phyloP scores from a whole-genome alignment of 2,329 filamentous ascomycete genomes.

The Scortechinia acanthostroma region DNA sequence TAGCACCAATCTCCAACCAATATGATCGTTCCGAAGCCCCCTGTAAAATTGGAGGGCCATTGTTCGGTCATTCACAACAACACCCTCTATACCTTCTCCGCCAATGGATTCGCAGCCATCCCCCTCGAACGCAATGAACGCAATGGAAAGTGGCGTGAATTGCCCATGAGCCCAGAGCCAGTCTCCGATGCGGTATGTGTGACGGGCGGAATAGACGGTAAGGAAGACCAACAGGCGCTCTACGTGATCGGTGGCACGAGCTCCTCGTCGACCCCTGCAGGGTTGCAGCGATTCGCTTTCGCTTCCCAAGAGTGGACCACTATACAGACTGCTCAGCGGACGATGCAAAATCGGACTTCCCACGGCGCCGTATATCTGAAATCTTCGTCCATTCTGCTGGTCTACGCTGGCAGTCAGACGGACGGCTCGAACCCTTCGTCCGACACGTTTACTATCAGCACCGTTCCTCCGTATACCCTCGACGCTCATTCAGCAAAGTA shows the following conservation, averaged over 20 bases:
- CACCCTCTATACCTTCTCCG: neutral
- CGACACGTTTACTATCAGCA: neutral
- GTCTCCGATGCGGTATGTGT: neutral
- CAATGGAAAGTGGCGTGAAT: neutral
- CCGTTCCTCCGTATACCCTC: neutral
- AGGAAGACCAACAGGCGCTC: neutral
- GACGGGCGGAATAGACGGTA: neutral
- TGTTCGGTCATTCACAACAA: neutral
- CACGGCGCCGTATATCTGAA: neutral
- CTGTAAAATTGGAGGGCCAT: neutral
- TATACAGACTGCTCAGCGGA: neutral
- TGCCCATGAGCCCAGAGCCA: neutral
- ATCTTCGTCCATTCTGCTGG: neutral
- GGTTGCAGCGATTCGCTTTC: slow-evolving; percentile 1
- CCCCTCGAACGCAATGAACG: neutral
- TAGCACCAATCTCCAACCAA: neutral
- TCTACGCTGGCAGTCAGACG: neutral
- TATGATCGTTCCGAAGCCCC: neutral
- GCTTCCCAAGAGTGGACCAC: neutral
- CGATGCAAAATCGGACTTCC: neutral
- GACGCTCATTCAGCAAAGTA: no score
- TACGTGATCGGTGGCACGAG: neutral
- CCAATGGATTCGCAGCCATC: neutral
- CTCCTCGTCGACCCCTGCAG: neutral
- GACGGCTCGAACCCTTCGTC: neutral